Conservation (phyloP, 2,329 filamentous ascomycete genomes). For the Arthrobotrys musiformis region DNA sequence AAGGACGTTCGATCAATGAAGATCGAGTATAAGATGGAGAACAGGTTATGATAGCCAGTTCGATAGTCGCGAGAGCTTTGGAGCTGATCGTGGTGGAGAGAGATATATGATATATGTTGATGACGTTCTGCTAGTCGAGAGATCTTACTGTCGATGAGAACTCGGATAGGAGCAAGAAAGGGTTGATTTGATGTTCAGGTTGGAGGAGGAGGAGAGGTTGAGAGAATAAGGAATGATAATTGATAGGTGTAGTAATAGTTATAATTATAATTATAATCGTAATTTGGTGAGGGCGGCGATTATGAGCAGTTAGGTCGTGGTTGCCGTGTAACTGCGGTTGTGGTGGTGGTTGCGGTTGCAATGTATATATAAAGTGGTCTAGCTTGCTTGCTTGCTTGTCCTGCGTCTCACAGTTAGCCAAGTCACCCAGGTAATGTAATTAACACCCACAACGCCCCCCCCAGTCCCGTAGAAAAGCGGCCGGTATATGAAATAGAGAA, state of each 20-base stretch:
- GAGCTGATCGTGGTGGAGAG: slow-evolving; percentile 25
- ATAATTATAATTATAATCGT: not conserved
- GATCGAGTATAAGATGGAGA: slow-evolving; percentile 38
- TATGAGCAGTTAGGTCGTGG: not conserved
- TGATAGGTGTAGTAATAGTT: no score
- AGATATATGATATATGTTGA: not conserved
- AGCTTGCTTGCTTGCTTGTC: not conserved
- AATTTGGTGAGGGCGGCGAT: no score
- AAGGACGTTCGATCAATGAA: slow-evolving; percentile 42
- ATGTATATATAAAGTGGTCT: not conserved
- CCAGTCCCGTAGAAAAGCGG: not conserved
- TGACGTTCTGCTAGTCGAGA: slow-evolving; percentile 27
- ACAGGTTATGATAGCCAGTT: slow-evolving; percentile 21
- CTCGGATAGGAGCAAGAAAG: not conserved
- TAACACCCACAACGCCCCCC: no score
- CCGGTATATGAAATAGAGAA: slow-evolving; percentile 3
- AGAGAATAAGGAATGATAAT: no score
- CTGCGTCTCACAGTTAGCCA: slow-evolving; percentile 36
- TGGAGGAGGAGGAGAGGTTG: no score
- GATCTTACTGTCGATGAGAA: slow-evolving; percentile 17
- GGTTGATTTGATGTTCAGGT: not conserved
- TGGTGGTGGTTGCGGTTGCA: not conserved
- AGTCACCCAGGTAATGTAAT: no score
- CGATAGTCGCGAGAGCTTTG: slow-evolving; percentile 35
- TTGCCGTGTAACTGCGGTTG: not conserved